Conservation (phyloP, 2,329 filamentous ascomycete genomes). For the Hymenoscyphus repandus region DNA sequence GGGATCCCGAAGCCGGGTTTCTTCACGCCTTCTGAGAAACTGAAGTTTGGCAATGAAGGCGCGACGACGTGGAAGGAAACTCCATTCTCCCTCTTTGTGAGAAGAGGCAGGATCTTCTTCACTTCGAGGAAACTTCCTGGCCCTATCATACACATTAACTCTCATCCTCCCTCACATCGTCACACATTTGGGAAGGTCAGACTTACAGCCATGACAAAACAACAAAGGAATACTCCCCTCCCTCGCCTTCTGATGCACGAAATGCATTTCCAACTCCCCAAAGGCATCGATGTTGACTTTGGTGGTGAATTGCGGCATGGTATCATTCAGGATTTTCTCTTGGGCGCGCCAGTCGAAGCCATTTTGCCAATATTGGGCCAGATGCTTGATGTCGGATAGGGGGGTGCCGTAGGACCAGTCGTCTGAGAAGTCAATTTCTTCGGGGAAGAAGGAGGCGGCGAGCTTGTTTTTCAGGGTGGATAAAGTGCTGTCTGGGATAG, state of each 20-base stretch:
- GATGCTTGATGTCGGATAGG: slow-evolving; percentile 6
- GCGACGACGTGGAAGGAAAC: slow-evolving; percentile 39
- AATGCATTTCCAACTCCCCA: slow-evolving; percentile 56
- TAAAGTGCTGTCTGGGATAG: slow-evolving; percentile 3
- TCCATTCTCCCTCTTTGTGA: slow-evolving; percentile 28
- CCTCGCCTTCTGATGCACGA: slow-evolving; percentile 52
- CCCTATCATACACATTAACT: slow-evolving; percentile 29
- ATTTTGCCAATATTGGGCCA: slow-evolving; percentile 14
- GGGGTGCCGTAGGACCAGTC: slow-evolving; percentile 7
- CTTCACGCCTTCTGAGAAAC: slow-evolving; percentile 36
- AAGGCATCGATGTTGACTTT: slow-evolving; percentile 51
- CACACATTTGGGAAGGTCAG: not conserved
- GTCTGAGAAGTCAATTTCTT: slow-evolving; percentile 8
- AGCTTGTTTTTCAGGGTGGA: slow-evolving; percentile 5
- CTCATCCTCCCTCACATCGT: not conserved
- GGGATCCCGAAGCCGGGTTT: slow-evolving; percentile 48
- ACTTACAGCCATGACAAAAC: slow-evolving; percentile 53
- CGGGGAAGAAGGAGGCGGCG: slow-evolving; percentile 2
- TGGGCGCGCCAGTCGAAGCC: slow-evolving; percentile 21
- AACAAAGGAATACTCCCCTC: slow-evolving; percentile 56
- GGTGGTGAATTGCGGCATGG: slow-evolving; percentile 26
- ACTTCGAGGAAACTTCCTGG: slow-evolving; percentile 65
- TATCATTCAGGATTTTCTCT: slow-evolving; percentile 9
- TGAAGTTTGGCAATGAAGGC: slow-evolving; percentile 49
- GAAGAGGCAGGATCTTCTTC: slow-evolving; percentile 51